Conservation (phyloP, 1,284 basidiomycete genomes). For the Ustilago xerochloae region DNA sequence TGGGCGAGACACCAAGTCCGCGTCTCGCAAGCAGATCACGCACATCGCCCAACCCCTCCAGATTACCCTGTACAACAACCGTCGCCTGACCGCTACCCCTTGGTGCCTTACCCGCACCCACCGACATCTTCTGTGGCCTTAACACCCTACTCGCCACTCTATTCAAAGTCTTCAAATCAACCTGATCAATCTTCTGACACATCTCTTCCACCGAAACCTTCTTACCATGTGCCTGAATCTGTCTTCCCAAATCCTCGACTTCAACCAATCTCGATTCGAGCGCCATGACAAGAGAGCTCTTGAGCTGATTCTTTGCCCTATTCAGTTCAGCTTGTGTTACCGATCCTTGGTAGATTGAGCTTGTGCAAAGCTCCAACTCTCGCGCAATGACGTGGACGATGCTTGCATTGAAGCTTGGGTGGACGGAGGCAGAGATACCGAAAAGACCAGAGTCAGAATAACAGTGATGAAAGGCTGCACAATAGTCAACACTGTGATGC, state of each 20-base stretch:
- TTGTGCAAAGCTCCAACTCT: conserved; percentile 73
- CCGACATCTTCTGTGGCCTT: conserved; percentile 60
- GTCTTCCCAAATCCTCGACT: conserved; percentile 71
- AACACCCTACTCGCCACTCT: conserved; percentile 81
- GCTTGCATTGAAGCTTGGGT: conserved; percentile 75
- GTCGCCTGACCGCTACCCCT: conserved; percentile 56
- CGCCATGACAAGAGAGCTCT: conserved; percentile 93
- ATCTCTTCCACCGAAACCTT: conserved; percentile 90
- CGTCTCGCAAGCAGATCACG: conserved; percentile 53
- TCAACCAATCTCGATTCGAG: conserved; percentile 89
- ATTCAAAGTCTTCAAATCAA: conserved; percentile 78
- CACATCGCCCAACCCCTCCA: conserved; percentile 60
- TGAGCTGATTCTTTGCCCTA: conserved; percentile 95
- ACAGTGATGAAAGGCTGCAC: conserved; percentile 97
- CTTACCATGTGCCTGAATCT: conserved; percentile 90
- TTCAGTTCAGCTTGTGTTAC: conserved; percentile 79
- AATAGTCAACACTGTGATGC: conserved; percentile 92
- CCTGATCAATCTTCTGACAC: conserved; percentile 86
- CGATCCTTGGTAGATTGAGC: conserved; percentile 59
- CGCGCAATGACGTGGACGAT: conserved; percentile 87
- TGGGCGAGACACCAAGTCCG: conserved; percentile 54
- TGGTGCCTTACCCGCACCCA: conserved; percentile 9
- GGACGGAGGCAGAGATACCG: conserved; percentile 89
- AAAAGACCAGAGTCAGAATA: conserved; percentile 95
- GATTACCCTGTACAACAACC: conserved; percentile 61